phyloP scores from a whole-genome alignment of 345 rosid genomes.

The Clausena lansium region DNA sequence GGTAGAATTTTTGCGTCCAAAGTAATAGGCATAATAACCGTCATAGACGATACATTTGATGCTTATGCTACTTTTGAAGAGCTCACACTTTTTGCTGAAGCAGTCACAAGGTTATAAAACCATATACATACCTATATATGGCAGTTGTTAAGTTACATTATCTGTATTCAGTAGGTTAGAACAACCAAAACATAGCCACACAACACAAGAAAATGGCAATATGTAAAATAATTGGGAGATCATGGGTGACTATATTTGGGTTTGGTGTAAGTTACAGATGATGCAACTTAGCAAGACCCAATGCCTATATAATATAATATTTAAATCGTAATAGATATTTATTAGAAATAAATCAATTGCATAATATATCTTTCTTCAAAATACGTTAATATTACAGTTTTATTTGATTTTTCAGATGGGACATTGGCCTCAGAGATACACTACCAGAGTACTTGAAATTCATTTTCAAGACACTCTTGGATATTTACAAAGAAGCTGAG shows the following conservation, averaged over 20 bases:
- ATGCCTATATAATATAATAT: no score
- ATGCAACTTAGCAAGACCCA: no score
- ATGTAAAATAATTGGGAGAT: no score
- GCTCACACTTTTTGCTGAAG: neutral
- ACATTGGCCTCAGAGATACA: neutral
- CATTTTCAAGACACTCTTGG: no score
- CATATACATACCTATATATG: neutral
- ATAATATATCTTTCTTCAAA: neutral
- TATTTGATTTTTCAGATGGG: neutral
- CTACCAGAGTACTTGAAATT: conserved; percentile 3
- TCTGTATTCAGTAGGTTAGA: neutral
- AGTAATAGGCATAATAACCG: neutral
- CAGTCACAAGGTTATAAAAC: neutral
- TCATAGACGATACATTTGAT: neutral
- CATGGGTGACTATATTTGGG: no score
- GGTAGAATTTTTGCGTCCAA: neutral
- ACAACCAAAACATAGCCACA: no score
- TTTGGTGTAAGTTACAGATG: no score
- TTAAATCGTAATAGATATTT: neutral
- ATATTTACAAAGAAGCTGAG: no score
- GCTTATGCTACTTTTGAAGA: neutral
- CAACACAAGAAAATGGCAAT: no score
- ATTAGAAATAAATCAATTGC: neutral
- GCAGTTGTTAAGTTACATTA: neutral
- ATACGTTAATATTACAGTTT: neutral